These are phyloP conservation scores for Fusarium scirpi DNA, from an alignment of 2,329 filamentous ascomycete species.

Conservation along the genomic window DNA sequence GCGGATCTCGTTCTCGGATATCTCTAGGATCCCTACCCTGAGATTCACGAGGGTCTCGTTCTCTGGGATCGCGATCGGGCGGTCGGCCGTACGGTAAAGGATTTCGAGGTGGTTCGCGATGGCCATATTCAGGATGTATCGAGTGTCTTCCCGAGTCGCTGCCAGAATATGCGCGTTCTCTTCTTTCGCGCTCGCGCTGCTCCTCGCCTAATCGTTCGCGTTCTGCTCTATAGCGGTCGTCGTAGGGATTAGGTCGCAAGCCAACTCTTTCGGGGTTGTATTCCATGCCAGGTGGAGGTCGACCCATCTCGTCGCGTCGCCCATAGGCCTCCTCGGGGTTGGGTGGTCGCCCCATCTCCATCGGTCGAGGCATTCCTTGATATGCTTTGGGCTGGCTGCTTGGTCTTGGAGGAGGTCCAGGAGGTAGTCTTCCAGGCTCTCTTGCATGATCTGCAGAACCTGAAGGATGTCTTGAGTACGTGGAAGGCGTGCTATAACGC, in stretches of 20 bases:
- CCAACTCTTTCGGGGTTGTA: constrained; percentile 66
- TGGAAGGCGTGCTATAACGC: constrained; percentile 70
- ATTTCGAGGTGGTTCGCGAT: constrained; percentile 59
- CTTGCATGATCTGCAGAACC: constrained; percentile 59
- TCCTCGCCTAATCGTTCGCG: constrained; percentile 61
- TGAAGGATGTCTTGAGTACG: constrained; percentile 65
- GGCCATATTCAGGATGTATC: constrained; percentile 54
- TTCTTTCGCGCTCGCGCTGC: constrained; percentile 57
- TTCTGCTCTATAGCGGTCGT: constrained; percentile 66
- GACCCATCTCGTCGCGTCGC: constrained; percentile 62
- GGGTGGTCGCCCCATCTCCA: constrained; percentile 60
- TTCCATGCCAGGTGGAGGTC: constrained; percentile 55
- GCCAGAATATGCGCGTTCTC: constrained; percentile 63
- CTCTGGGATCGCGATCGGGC: constrained; percentile 57
- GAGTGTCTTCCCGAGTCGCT: constrained; percentile 60
- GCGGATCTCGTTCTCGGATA: constrained; percentile 51
- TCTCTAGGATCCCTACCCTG: constrained; percentile 54
- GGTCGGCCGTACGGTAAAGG: constrained; percentile 60
- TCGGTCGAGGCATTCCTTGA: constrained; percentile 58
- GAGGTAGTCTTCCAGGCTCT: constrained; percentile 54
- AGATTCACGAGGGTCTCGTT: constrained; percentile 56
- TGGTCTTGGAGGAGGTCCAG: constrained; percentile 61
- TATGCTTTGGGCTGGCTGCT: constrained; percentile 66
- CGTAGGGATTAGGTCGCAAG: constrained; percentile 59
- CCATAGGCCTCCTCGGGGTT: constrained; percentile 59